These are phyloP conservation scores for Acanthamoeba comandoni DNA, from an alignment of 208 protist genomes.

Conservation along the genomic window DNA sequence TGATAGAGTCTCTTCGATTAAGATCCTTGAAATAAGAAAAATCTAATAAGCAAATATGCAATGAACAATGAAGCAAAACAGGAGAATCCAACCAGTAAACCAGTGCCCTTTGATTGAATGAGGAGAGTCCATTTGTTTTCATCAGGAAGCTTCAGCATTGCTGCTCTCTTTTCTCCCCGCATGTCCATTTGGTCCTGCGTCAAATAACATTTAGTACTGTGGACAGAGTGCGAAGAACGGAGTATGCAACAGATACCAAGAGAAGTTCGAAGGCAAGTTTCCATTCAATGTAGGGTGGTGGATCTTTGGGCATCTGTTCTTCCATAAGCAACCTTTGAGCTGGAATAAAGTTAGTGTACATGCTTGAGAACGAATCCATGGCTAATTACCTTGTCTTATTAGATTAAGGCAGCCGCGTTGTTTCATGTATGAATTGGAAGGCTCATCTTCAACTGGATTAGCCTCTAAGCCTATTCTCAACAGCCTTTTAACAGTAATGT, in stretches of 20 bases:
- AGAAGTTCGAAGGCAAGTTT: slow-evolving; percentile 72
- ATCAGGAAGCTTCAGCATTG: slow-evolving; percentile 35
- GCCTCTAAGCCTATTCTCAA: slow-evolving; percentile 37
- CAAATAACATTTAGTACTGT: background rate
- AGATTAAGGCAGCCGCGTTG: slow-evolving; percentile 29
- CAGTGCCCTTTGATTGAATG: slow-evolving; percentile 50
- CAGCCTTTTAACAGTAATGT: background rate
- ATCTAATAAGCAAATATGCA: background rate
- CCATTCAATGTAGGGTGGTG: slow-evolving; percentile 40
- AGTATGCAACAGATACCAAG: background rate
- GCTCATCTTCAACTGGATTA: slow-evolving; percentile 47
- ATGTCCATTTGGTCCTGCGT: slow-evolving; percentile 70
- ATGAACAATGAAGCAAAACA: too few species aligned
- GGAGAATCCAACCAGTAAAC: slow-evolving; percentile 14
- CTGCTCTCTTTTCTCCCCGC: slow-evolving; percentile 50
- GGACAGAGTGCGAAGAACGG: background rate
- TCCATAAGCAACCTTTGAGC: slow-evolving; percentile 56
- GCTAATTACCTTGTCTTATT: too few species aligned
- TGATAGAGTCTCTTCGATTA: slow-evolving; percentile 40
- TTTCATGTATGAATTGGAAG: background rate
- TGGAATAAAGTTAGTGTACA: too few species aligned
- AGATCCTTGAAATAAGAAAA: background rate
- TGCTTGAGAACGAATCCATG: too few species aligned
- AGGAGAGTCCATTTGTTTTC: slow-evolving; percentile 65
- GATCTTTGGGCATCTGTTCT: slow-evolving; percentile 17